Base-by-base conservation (phyloP, 805 yeast species). In the Starmerella floris region DNA sequence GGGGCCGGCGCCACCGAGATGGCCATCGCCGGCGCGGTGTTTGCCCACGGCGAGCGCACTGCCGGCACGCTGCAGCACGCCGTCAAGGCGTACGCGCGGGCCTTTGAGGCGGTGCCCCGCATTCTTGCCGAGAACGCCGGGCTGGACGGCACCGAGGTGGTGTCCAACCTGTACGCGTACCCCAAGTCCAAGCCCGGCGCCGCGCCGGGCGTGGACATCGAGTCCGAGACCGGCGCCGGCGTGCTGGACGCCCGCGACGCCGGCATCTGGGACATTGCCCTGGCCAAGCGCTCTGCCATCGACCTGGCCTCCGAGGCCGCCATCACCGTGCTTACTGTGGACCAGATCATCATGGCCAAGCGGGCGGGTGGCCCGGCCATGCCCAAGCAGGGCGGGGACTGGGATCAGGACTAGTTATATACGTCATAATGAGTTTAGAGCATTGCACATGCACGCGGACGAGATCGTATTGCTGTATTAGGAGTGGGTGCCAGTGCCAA, bases 311-410 rank as follows among this genome's bases (percentile, higher is more conserved):
- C 95, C 3, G 97, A 91, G 52, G 95, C 96, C 38, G 93, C 95
- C 13, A 74, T 72, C 49, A 91, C 97, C 4, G 79, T 87, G 41
- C 70, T 87, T 50, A 77, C 94, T 22, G 91, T 91, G 39, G 97
- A 91, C 62, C 97, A 88, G 70, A 88, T 88, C 56, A 91, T 88
- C 60, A 91, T 88, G 91, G 97, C 98, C 35, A 88, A 88, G 74
- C 77, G 95, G 61, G 96, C 97, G 2, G 98, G 98, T 51, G 98
- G 98, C 20, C 98, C 98, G 38, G 77, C 68, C 26, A 78, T 85
- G 73, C 95, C 95, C 27, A 69, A 73, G 51, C 93, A 82, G 58
- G 54, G 56, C 40, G 56, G 56, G 17, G 56, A 54, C 48, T 54
- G 58, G 58, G 58, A 54, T 32, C 57, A 54, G 51, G 58, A 54